Evolutionary conservation across 2,329 filamentous ascomycete species (phyloP).

Genomic region (Taxawa tesnikishii): DNA sequence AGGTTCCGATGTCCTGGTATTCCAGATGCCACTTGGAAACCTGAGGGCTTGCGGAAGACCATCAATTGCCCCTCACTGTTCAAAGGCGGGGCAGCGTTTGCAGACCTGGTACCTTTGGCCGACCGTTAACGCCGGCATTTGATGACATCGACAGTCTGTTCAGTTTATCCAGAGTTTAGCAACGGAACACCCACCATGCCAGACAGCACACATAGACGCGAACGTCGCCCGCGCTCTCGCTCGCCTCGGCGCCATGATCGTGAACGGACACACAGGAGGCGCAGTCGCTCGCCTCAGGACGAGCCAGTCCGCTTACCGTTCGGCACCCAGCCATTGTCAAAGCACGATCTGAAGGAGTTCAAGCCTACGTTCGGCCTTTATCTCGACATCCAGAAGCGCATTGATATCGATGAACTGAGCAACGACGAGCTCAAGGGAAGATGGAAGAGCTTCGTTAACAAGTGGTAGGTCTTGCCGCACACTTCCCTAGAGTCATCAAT

Average conservation of each 20-base stretch:
- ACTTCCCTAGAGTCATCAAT: too few species aligned
- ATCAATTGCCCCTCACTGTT: too few species aligned
- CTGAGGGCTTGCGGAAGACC: too few species aligned
- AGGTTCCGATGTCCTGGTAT: too few species aligned
- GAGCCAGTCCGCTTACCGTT: constrained; percentile 42
- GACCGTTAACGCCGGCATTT: too few species aligned
- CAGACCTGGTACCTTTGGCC: too few species aligned
- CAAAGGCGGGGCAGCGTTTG: too few species aligned
- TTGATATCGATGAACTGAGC: constrained; percentile 54
- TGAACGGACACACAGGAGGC: constrained; percentile 2
- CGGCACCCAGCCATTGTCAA: constrained; percentile 52
- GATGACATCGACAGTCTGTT: too few species aligned
- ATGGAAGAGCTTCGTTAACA: constrained; percentile 86
- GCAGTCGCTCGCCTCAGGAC: constrained; percentile 12
- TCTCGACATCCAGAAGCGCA: constrained; percentile 74
- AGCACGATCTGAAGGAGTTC: constrained; percentile 54
- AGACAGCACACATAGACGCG: too few species aligned
- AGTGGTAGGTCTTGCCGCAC: constrained; percentile 52
- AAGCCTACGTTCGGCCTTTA: constrained; percentile 70
- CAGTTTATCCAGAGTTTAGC: too few species aligned
- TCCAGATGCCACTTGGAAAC: too few species aligned
- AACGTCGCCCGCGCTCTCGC: not conserved
- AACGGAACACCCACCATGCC: too few species aligned
- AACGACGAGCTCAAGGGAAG: constrained; percentile 67
- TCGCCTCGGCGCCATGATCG: constrained; percentile 1